Evolutionary conservation across 345 rosid genomes (phyloP).

Genomic region (Geranium brycei): DNA sequence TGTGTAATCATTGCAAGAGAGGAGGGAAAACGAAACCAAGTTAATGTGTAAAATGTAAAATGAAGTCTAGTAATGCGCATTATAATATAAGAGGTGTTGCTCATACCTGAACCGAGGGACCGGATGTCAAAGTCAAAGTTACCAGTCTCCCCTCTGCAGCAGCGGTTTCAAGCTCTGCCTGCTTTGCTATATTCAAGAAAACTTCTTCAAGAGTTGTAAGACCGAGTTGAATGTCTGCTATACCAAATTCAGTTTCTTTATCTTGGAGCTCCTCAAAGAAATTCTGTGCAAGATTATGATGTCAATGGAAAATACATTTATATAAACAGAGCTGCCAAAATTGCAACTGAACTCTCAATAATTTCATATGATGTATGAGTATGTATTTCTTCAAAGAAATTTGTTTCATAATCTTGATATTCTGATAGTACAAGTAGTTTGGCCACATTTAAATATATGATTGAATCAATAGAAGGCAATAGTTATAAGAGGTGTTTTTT

Average conservation of each 20-base stretch:
- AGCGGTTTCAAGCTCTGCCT: constrained; percentile 87
- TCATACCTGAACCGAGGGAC: constrained; percentile 44
- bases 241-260: constrained; percentile 47
- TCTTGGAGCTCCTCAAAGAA: constrained; percentile 66
- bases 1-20: constrained; percentile 16
- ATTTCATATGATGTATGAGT: too few species aligned
- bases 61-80: background rate
- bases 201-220: constrained; percentile 95
- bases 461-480: background rate
- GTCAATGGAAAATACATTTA: background rate
- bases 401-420: background rate
- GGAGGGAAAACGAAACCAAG: background rate
- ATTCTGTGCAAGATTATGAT: constrained; percentile 19
- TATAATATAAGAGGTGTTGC: background rate
- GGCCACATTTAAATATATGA: background rate
- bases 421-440: background rate
- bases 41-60: constrained; percentile 1
- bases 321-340: constrained; percentile 5
- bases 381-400: too few species aligned
- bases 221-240: constrained; percentile 78
- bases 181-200: constrained; percentile 81
- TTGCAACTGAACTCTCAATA: background rate
- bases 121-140: constrained; percentile 54
- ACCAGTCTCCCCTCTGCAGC: constrained; percentile 62
- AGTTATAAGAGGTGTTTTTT: too few species aligned